Base-by-base conservation (phyloP, 768 basidiomycete genomes). In the Psilocybe cyanescens region DNA sequence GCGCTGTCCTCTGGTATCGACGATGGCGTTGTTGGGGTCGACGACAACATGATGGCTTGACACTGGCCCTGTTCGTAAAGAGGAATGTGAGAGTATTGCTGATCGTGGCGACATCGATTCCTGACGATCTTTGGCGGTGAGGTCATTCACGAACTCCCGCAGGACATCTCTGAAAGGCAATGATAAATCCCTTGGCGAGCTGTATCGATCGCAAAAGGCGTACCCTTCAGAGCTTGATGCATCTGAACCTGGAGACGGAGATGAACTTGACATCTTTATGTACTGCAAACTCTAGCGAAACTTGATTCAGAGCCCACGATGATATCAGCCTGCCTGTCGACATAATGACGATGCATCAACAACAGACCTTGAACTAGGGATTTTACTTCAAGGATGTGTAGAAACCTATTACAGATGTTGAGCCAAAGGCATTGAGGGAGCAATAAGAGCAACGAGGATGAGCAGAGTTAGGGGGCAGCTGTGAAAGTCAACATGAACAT, bases 91-190 rank as follows among this genome's bases (percentile, higher is more conserved):
- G 53, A 72, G 68, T 17, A 72, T 9, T 14, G 71, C 71, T 47
- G 66, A 67, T 50, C 71, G 67, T 61, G 71, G 71, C 16, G 71
- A 72, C 59, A 68, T 67, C 46, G 68, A 62, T 41, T 64, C 61
- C 49, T 62, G 65, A 33, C 65, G 66, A 55, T 70, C 66, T 55
- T 67, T 61, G 9, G 59, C 62, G 44, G 64, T 58, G 31, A 67
- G 60, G 11, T 70, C 65, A 54, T 68, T 57, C 4, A 67, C 66
- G 46, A 69, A 65, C 8, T 56, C 64, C 17, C 61, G 63, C n/a
- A 68, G 61, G n/a, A 44, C 2, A 12, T 44, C 41, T n/a, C 41
- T 44, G n/a, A 12, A 44, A 44, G 14, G 11, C 41, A n/a, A 39
- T n/a, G 41, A 11, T 44, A 12, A 44, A n/a, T n/a, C 14, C 41